phyloP scores from a whole-genome alignment of 2,329 filamentous ascomycete genomes.

The Sporothrix euskadiensis region DNA sequence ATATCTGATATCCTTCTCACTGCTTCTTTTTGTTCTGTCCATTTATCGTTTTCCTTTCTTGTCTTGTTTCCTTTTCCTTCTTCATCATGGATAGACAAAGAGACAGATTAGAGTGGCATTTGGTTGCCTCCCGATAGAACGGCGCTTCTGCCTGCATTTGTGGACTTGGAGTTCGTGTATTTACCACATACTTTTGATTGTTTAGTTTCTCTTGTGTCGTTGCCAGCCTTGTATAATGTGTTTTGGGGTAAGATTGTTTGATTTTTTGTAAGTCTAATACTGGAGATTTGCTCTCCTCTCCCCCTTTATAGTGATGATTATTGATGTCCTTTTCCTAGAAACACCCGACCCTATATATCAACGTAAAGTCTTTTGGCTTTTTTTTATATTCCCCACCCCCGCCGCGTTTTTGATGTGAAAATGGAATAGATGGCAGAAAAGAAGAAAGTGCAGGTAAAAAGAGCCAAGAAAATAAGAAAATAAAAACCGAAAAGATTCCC shows the following conservation, averaged over 20 bases:
- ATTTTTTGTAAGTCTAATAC: background rate
- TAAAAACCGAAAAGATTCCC: constrained; percentile 5
- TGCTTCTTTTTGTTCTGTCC: background rate
- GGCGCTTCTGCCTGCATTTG: constrained; percentile 15
- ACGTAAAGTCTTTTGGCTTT: background rate
- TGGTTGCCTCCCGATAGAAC: background rate
- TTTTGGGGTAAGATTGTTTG: background rate
- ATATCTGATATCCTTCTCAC: background rate
- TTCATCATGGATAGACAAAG: constrained; percentile 11
- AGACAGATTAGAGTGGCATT: constrained; percentile 4
- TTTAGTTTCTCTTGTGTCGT: background rate
- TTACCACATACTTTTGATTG: background rate
- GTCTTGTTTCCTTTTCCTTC: background rate
- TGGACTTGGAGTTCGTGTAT: constrained; percentile 8
- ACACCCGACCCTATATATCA: background rate
- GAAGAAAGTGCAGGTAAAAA: background rate
- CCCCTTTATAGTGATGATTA: background rate
- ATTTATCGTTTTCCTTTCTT: background rate
- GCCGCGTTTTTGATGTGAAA: background rate
- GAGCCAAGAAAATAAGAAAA: background rate
- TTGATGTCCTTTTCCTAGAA: background rate
- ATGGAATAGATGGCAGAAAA: background rate
- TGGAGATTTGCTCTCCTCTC: background rate
- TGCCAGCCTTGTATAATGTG: background rate
- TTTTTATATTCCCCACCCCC: background rate